These are phyloP conservation scores for Radiomyces spectabilis DNA, from an alignment of 192 early-diverging fungal genomes.

Conservation along the genomic window DNA sequence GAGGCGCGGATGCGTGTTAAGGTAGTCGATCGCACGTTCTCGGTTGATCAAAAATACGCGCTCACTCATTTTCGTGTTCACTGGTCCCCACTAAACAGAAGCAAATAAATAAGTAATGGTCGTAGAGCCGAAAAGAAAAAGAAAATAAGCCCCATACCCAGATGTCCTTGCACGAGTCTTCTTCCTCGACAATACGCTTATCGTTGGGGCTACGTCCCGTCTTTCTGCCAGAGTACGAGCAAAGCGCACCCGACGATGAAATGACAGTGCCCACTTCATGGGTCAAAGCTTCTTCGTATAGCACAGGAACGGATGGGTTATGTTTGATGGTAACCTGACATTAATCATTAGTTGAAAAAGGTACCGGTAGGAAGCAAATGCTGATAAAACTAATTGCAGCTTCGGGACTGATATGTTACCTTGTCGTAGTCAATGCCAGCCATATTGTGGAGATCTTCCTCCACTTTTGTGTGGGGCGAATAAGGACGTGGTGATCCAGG, in stretches of 20 bases:
- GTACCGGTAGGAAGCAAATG: neutral
- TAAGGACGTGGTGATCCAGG: constrained; percentile 13
- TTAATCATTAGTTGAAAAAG: neutral
- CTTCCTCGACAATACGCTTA: constrained; percentile 96
- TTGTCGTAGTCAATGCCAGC: constrained; percentile 75
- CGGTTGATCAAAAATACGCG: constrained; percentile 86
- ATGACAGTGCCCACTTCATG: constrained; percentile 79
- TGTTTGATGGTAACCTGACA: constrained; percentile 60
- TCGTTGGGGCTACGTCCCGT: constrained; percentile 88
- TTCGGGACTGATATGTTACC: no score
- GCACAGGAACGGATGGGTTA: constrained; percentile 74
- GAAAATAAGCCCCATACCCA: constrained; percentile 64
- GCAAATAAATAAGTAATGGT: neutral
- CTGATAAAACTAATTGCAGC: no score
- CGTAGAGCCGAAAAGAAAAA: neutral
- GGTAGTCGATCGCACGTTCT: constrained; percentile 89
- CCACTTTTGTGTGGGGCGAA: constrained; percentile 35
- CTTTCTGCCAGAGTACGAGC: constrained; percentile 84
- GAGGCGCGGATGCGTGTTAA: constrained; percentile 86
- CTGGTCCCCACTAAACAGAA: constrained; percentile 74
- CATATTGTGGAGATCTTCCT: constrained; percentile 56
- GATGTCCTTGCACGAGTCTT: constrained; percentile 74
- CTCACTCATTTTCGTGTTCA: constrained; percentile 86
- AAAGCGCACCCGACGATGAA: constrained; percentile 84
- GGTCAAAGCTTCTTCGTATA: constrained; percentile 88